Percentiles rank a stretch among this genome's conserved stretches.
These are phyloP conservation scores for Drechslerella coelobrocha DNA, from an alignment of 2,329 filamentous ascomycete species.

Conservation along the genomic window DNA sequence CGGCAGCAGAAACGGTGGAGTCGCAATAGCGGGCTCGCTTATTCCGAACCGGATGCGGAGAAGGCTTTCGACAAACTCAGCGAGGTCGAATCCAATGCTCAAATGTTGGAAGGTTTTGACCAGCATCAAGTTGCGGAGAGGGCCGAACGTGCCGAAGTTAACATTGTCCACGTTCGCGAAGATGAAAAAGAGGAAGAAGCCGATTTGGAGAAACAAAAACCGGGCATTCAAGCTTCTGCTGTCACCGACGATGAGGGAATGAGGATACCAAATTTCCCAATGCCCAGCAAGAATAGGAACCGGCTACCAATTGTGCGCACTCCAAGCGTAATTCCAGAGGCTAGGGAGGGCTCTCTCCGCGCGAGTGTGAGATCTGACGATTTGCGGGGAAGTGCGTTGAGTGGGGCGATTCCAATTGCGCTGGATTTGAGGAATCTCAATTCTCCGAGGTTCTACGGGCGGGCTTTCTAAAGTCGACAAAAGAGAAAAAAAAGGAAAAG, in stretches of 20 bases:
- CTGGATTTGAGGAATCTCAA: constrained; percentile 41
- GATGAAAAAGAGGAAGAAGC: constrained; percentile 12
- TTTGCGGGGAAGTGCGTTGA: constrained; percentile 27
- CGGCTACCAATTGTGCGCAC: constrained; percentile 9
- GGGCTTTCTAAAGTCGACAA: constrained; percentile 25
- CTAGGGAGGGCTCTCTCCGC: constrained; percentile 6
- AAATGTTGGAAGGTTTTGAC: constrained; percentile 13
- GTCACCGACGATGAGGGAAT: constrained; percentile 22
- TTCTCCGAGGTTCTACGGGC: constrained; percentile 39
- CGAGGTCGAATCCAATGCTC: constrained; percentile 25
- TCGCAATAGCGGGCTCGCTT: constrained; percentile 32
- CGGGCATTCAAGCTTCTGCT: too few relatives aligned
- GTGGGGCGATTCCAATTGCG: constrained; percentile 43
- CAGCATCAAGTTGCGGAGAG: constrained; percentile 15
- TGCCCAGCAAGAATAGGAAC: constrained; percentile 23
- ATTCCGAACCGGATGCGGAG: constrained; percentile 17
- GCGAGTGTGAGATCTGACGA: constrained; percentile 12
- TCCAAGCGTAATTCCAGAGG: constrained; percentile 15
- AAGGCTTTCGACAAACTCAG: constrained; percentile 38
- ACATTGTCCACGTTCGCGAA: constrained; percentile 6
- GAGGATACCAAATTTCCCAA: constrained; percentile 44
- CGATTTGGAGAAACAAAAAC: constrained; percentile 20
- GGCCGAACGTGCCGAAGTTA: constrained; percentile 13
- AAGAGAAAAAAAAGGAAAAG: background rate
- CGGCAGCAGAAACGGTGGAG: constrained; percentile 42